Evolutionary conservation across 2,329 filamentous ascomycete species (phyloP), one percentile per base, ranked within the genome.

Genomic region (Cladosporium velox): DNA sequence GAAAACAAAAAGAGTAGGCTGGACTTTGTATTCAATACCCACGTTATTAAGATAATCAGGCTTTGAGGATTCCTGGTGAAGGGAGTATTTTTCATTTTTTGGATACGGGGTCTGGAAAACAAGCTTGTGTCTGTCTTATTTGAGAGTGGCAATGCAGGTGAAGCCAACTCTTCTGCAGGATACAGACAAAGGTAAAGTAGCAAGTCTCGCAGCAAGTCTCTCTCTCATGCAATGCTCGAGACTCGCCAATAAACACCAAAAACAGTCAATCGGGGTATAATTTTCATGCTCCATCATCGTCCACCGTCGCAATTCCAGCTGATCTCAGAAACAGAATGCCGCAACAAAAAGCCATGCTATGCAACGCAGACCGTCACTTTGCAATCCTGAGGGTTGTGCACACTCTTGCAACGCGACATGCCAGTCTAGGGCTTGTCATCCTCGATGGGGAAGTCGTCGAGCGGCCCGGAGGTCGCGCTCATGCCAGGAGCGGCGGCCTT

Each of bases 391-490:
- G 26, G 38, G n/a, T 26, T 47, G 57, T 47, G 57, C 38, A 28
- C 11, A 26, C 15, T 30, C 24, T 38, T 12, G 1, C 6, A 14
- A 2, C n/a, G 14, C 35, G 35, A 47, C 24, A 59, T 44, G 21
- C 57, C 57, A 47, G 35, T 26, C 57, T 59, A 59, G 26, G 57
- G 57, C 35, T 59, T 59, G 38, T 59, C 57, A 32, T 38, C 57
- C 15, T 59, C 38, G 21, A 59, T 41, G 15, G 70, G 70, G 58
- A 72, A 75, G 59, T 75, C 73, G 47, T 75, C 71, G 14, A 76
- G 66, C 12, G 74, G 74, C 6, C 74, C 74, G 21, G 70, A 73
- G 12, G 74, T 76, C 5, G 74, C 74, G 58, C 70, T 71, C 74
- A 76, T 76, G 26, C 73, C 73, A 2, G 72, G 73, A 32, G 72